Evolutionary conservation across 495 filamentous ascomycete species (phyloP).

Genomic region (Margaritispora aquatica): DNA sequence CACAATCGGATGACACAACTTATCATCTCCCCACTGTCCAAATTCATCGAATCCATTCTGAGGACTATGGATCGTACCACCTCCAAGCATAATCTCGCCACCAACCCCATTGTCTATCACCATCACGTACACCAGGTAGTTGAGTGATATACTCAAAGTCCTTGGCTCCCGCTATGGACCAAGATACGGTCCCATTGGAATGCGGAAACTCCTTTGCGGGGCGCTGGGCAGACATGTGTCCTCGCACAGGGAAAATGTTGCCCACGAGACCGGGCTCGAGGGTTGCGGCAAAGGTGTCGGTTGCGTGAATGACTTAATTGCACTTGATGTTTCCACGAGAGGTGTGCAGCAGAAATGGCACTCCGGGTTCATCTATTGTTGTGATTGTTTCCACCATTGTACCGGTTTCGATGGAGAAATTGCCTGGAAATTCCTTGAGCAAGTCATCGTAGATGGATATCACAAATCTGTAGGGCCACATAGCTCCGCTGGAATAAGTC

Average conservation of each 20-base stretch:
- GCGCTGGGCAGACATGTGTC: constrained; percentile 63
- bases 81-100: constrained; percentile 38
- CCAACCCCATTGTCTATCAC: constrained; percentile 57
- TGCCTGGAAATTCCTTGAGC: constrained; percentile 26
- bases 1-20: neutral
- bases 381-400: constrained; percentile 51
- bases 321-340: constrained; percentile 52
- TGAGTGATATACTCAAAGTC: constrained; percentile 17
- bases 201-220: constrained; percentile 32
- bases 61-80: constrained; percentile 20
- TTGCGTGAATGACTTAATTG: constrained; percentile 60
- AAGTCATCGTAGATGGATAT: constrained; percentile 53
- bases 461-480: constrained; percentile 79
- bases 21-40: neutral
- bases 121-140: constrained; percentile 35
- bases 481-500: constrained; percentile 36
- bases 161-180: constrained; percentile 29
- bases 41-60: constrained; percentile 27
- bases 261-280: constrained; percentile 63
- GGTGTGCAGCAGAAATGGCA: constrained; percentile 50
- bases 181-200: constrained; percentile 24
- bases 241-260: constrained; percentile 66
- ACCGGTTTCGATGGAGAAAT: constrained; percentile 64
- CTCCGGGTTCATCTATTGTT: constrained; percentile 4
- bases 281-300: constrained; percentile 67